phyloP scores from a whole-genome alignment of 495 filamentous ascomycete species.

The Penicillium tannophilum region DNA sequence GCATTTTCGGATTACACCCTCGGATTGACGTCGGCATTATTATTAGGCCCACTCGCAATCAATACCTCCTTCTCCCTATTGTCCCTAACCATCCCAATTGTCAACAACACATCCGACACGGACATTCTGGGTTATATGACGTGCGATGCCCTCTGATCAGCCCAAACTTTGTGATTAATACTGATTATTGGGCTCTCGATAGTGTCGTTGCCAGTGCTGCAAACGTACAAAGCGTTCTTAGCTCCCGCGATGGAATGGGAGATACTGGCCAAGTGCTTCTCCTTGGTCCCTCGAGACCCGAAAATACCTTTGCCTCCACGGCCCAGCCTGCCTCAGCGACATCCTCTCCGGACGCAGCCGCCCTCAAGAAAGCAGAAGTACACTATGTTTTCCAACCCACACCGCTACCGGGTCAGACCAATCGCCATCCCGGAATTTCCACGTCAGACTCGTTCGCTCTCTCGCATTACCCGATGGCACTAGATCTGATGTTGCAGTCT shows the following conservation, averaged over 20 bases:
- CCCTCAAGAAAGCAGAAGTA: conserved; percentile 28
- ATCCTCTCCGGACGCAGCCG: conserved; percentile 16
- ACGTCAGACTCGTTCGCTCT: conserved; percentile 57
- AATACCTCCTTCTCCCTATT: conserved; percentile 73
- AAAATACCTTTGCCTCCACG: conserved; percentile 61
- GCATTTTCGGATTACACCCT: conserved; percentile 53
- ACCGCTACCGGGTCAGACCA: conserved; percentile 28
- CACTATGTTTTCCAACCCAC: conserved; percentile 48
- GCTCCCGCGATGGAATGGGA: conserved; percentile 67
- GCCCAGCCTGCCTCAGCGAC: conserved; percentile 28
- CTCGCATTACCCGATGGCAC: conserved; percentile 56
- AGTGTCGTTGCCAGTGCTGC: conserved; percentile 68
- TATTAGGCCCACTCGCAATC: conserved; percentile 68
- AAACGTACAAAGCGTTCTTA: conserved; percentile 58
- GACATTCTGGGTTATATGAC: conserved; percentile 72
- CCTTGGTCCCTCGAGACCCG: conserved; percentile 61
- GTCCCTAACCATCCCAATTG: conserved; percentile 76
- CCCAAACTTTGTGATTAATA: conserved; percentile 1
- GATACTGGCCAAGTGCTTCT: conserved; percentile 66
- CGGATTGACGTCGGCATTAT: conserved; percentile 51
- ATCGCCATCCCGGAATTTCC: conserved; percentile 52
- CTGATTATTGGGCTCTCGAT: conserved; percentile 3
- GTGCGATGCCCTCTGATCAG: conserved; percentile 18
- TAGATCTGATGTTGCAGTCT: conserved; percentile 51
- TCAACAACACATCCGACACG: conserved; percentile 57